A percentile compares a stretch with the other conserved stretches of the same genome.
Conservation (phyloP, 495 filamentous ascomycete species). For the Penicillium canariense region DNA sequence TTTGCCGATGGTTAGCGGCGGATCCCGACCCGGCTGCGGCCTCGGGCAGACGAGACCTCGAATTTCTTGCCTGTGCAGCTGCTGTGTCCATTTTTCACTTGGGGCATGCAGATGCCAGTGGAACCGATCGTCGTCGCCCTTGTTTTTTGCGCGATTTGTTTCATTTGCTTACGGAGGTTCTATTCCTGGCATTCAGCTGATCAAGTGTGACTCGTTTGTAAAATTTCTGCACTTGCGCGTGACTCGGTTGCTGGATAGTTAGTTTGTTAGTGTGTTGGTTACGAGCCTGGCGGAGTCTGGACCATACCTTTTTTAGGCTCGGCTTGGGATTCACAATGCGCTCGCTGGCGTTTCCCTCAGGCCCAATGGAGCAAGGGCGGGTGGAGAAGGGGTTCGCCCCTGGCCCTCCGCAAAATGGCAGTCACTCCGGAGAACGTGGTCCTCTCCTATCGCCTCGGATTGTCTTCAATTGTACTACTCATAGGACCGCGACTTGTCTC, state of each 20-base stretch:
- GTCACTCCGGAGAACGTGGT: neutral
- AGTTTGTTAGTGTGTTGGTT: neutral
- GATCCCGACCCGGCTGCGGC: slow-evolving; percentile 29
- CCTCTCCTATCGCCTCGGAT: neutral
- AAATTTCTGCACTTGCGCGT: slow-evolving; percentile 18
- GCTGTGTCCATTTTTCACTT: neutral
- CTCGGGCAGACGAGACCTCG: slow-evolving; percentile 16
- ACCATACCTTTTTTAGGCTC: neutral
- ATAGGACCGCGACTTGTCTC: too few species aligned
- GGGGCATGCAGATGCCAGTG: neutral
- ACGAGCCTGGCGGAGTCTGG: neutral
- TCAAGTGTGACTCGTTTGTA: slow-evolving; percentile 12
- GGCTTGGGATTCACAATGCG: neutral
- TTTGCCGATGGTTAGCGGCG: slow-evolving; percentile 27
- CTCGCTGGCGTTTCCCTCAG: slow-evolving; percentile 8
- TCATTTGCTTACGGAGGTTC: slow-evolving; percentile 15
- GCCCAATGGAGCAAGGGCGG: slow-evolving; percentile 18
- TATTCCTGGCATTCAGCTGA: slow-evolving; percentile 18
- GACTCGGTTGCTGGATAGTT: slow-evolving; percentile 13
- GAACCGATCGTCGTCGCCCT: slow-evolving; percentile 4
- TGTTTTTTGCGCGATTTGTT: slow-evolving; percentile 25
- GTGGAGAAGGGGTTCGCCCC: slow-evolving; percentile 20
- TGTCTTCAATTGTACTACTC: neutral
- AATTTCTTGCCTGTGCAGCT: neutral
- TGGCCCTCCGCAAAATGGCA: slow-evolving; percentile 16